Base-by-base conservation (phyloP, 208 protist genomes). In the Wallacemonas sp. region DNA sequence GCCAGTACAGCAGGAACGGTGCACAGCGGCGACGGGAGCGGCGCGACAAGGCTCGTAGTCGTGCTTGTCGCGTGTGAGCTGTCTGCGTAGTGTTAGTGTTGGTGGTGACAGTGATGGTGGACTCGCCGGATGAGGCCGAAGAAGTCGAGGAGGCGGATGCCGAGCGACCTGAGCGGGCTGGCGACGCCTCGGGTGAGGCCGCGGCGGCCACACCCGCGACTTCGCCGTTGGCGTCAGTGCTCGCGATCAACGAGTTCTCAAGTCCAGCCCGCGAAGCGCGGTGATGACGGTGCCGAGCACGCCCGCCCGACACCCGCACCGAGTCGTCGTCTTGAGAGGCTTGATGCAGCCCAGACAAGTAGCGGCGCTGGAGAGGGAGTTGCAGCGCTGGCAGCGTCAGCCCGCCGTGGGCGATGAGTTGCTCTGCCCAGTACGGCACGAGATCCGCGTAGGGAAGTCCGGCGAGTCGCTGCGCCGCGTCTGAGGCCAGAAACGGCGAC, bases 1-100 rank as follows among this genome's bases (percentile, higher is more conserved):
- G 50, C 50, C 50, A 57, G 50, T 57, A 57, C n/a, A 38, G 22
- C 50, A 38, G 50, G 38, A 57, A 57, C 6, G 50, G 50, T 4
- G 50, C 50, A 17, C 50, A 32, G 24, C 50, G 50, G 3, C 29
- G 50, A 5, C 29, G 29, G 5, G 50, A 34, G 50, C 50, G 50
- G 5, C 24, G 50, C 50, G 33, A 26, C 10, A 57, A n/a, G 6
- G 32, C 13, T 10, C 50, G 6, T 17, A 57, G 50, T 3, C n/a
- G n/a, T n/a, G n/a, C n/a, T n/a, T n/a, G n/a, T n/a, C 32, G 30
- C 13, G 50, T 1, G 5, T 21, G 13, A 6, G n/a, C 30, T 37
- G 29, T 34, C 30, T 9, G 19, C 12, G 50, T 38, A 4, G 50
- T n/a, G 50, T 4, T 37, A 0, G 50, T 57, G 26, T 8, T 9